phyloP scores from a whole-genome alignment of 2,329 filamentous ascomycete genomes.

The Elsinoe fawcettii region DNA sequence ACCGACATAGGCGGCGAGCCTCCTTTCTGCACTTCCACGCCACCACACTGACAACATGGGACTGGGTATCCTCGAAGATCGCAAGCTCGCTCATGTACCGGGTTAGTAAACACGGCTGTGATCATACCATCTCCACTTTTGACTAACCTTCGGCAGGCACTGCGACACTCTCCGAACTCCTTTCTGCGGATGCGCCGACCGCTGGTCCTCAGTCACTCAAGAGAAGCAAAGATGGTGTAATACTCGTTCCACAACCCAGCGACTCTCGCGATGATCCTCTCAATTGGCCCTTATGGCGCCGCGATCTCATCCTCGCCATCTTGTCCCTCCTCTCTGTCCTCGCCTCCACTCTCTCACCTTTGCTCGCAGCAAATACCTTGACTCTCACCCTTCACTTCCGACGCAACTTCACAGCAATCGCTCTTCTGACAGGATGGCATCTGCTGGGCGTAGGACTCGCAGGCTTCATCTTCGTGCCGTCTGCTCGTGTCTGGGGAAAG shows the following conservation, averaged over 20 bases:
- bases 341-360: constrained; percentile 73
- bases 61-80: constrained; percentile 13
- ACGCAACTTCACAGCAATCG: constrained; percentile 63
- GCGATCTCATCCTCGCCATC: constrained; percentile 70
- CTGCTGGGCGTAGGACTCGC: constrained; percentile 74
- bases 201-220: constrained; percentile 21
- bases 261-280: constrained; percentile 87
- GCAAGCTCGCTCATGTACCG: constrained; percentile 60
- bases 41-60: constrained; percentile 4
- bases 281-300: constrained; percentile 80
- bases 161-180: constrained; percentile 34
- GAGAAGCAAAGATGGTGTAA: constrained; percentile 31
- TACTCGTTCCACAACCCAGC: constrained; percentile 83
- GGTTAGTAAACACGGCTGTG: constrained; percentile 44
- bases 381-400: constrained; percentile 62
- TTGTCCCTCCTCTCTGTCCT: constrained; percentile 77
- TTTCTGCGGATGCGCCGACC: constrained; percentile 18
- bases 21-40: neutral
- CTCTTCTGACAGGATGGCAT: constrained; percentile 79
- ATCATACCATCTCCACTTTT: neutral
- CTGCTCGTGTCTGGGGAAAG: constrained; percentile 85
- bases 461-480: constrained; percentile 79
- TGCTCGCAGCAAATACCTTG: constrained; percentile 82
- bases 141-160: constrained; percentile 30
- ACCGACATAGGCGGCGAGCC: neutral